Evolutionary conservation across 768 basidiomycete genomes (phyloP), one percentile per base, ranked within the genome.

Genomic region (Boletus eberwhitei): DNA sequence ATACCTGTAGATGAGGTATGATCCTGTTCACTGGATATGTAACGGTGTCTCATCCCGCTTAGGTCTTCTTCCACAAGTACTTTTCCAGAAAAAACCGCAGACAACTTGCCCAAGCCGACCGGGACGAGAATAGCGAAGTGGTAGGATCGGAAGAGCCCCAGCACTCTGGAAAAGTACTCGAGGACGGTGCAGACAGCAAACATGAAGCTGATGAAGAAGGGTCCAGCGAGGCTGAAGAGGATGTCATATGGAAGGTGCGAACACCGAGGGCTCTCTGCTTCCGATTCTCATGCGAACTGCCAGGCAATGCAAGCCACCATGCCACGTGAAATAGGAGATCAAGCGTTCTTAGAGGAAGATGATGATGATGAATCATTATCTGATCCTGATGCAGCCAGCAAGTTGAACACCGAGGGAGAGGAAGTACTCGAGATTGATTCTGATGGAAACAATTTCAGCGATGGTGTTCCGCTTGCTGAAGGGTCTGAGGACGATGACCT

Each of bases 31-130:
- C 17, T 5, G 34, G 22, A 16, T 32, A 3, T 38, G 21, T 8
- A 3, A 38, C 22, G 37, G 24, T 46, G 48, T 51, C 50, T 59
- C 35, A 58, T 51, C 1, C 22, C 2, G 26, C 12, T 32, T 52
- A 92, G 92, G 64, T 90, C 32, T 98, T 98, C 79, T 97, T 93
- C 76, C 86, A 98, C 70, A 85, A 85, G 61, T 98, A 84, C 74
- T 98, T 97, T 68, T 78, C 83, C 11, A 78, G 77, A 61, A 94
- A 91, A 71, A 75, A 81, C 32, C 79, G 80, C 61, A 77, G 72
- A 60, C 79, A 79, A 50, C 76, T 75, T 63, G 74, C 74, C 24
- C 83, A 75, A 46, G 71, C 76, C 7, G 72, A 70, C 50, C 63
- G 64, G 44, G 66, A 69, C 5, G 74, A 71, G 16, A 62, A 67